Conservation (phyloP, 768 basidiomycete species). For the Lactarius indigo region DNA sequence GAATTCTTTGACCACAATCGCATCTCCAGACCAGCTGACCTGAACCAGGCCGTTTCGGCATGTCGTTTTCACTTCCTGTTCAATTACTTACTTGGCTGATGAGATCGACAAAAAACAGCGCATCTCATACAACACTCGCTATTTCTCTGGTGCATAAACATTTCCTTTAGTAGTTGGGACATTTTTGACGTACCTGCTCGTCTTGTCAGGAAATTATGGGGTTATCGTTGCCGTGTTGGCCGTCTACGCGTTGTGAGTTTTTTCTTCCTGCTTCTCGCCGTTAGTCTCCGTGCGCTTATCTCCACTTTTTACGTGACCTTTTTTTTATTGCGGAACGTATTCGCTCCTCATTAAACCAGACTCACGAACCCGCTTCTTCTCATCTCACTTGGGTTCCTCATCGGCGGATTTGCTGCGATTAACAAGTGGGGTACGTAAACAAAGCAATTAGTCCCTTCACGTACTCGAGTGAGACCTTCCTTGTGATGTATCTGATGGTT, state of each 20-base stretch:
- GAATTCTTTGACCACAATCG: constrained; percentile 87
- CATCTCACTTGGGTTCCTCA: constrained; percentile 80
- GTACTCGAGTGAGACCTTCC: background rate
- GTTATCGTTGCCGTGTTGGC: constrained; percentile 71
- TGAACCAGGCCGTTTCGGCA: constrained; percentile 75
- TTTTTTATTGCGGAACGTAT: background rate
- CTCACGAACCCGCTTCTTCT: constrained; percentile 81
- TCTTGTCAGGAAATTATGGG: constrained; percentile 75
- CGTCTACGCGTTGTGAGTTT: constrained; percentile 79
- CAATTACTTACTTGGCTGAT: constrained; percentile 1
- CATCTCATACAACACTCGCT: constrained; percentile 92
- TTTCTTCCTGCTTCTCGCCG: constrained; percentile 19
- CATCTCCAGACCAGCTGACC: constrained; percentile 77
- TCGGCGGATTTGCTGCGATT: constrained; percentile 87
- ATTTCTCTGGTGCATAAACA: constrained; percentile 61
- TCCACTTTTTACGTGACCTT: background rate
- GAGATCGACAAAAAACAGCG: constrained; percentile 46
- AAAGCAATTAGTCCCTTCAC: background rate
- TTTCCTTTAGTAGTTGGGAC: background rate
- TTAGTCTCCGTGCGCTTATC: background rate
- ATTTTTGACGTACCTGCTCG: background rate
- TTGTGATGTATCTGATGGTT: background rate
- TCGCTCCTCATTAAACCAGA: constrained; percentile 36
- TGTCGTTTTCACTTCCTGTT: constrained; percentile 30
- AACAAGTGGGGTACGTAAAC: constrained; percentile 75